phyloP scores from a whole-genome alignment of 1,284 basidiomycete genomes.

The Peniophora sp. region DNA sequence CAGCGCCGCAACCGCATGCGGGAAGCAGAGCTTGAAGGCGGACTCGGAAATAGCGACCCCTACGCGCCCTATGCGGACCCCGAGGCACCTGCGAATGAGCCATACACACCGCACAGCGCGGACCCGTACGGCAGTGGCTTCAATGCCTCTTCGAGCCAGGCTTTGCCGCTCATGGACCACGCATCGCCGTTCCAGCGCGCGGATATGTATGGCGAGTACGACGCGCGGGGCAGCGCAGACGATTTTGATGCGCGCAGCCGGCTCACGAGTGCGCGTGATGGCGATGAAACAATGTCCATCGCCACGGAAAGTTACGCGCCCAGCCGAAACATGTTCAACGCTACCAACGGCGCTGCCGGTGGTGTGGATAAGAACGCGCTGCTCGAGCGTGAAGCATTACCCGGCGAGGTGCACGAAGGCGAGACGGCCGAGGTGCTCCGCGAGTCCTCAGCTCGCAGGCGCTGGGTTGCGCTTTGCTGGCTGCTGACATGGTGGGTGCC shows the following conservation, averaged over 20 bases:
- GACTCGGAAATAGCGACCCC: conserved; percentile 68
- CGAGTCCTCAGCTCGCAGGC: conserved; percentile 69
- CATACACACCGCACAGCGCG: conserved; percentile 24
- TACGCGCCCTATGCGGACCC: conserved; percentile 67
- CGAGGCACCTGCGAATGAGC: conserved; percentile 28
- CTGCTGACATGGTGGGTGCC: conserved; percentile 92
- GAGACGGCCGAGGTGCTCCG: conserved; percentile 86
- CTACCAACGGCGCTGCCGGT: conserved; percentile 14
- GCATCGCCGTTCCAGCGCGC: conserved; percentile 71
- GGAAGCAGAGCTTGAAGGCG: conserved; percentile 69
- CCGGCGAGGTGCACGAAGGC: conserved; percentile 73
- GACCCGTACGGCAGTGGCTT: conserved; percentile 39
- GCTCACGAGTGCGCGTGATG: conserved; percentile 53
- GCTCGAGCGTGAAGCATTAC: conserved; percentile 72
- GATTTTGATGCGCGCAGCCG: conserved; percentile 71
- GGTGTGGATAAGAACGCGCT: conserved; percentile 54
- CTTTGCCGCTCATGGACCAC: conserved; percentile 69
- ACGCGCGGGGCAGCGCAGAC: conserved; percentile 67
- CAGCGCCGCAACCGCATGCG: conserved; percentile 68
- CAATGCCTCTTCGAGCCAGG: conserved; percentile 49
- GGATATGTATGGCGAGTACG: conserved; percentile 67
- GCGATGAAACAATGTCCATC: conserved; percentile 69
- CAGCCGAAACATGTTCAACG: conserved; percentile 89
- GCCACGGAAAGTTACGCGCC: conserved; percentile 91
- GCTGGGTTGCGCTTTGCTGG: conserved; percentile 89